Evolutionary conservation across 352 stramenopile species (phyloP), one percentile per base, ranked within the genome.

Genomic region (Aphanomyces cochlioides): DNA sequence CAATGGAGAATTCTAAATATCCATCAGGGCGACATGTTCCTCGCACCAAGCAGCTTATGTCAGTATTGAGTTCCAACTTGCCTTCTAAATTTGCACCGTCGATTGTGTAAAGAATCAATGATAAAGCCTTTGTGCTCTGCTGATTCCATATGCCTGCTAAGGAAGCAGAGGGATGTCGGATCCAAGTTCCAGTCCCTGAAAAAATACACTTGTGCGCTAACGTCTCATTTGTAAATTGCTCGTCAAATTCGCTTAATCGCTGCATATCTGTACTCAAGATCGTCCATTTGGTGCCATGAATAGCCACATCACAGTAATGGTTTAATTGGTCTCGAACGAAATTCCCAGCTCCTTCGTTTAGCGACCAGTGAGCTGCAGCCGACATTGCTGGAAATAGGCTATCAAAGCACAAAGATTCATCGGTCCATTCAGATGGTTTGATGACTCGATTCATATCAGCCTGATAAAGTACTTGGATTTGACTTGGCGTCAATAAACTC

Each of bases 311-410:
- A 10, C 7, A 41, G 8, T 45, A 69, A 17, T 59, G 47, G 12
- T 38, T 13, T 17, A 28, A 38, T 10, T 39, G 8, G 19, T 69
- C 63, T 38, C 47, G 47, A 4, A 69, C 41, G 17, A 58, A 10
- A 7, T 13, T 43, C 28, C 63, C 63, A 13, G 43, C 63, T 37
- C 63, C 63, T 69, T 69, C 63, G 7, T 69, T n/a, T 7, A 69
- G 28, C 36, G 63, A 47, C 63, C 63, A 69, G 41, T 69, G 63
- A 4, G 34, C 63, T 0, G 5, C 3, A 6, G 37, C 47, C 5
- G 63, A 50, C 13, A 69, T 21, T 17, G 63, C 63, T 5, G 63
- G 63, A 69, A 13, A 17, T 59, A 43, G 47, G 19, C 34, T 13
- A 36, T 7, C 19, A 58, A 58, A 13, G 17, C 36, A 8, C 17